These are phyloP conservation scores for Calonectria hongkongensis DNA, from an alignment of 2,329 filamentous ascomycete genomes.

Conservation along the genomic window DNA sequence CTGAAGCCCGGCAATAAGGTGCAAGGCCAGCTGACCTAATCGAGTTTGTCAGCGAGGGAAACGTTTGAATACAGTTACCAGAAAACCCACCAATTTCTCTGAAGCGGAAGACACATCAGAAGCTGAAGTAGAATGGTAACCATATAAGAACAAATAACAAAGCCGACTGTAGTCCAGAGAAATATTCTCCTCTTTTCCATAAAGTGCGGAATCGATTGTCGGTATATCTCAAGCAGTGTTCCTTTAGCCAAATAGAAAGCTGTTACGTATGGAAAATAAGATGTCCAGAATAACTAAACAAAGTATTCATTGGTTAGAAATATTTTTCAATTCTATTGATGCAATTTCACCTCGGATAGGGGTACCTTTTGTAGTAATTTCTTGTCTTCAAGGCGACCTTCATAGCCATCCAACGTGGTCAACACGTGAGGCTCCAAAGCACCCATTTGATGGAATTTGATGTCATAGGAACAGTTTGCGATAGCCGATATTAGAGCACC, in stretches of 20 bases:
- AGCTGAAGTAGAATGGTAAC: background rate
- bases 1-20: background rate
- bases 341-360: background rate
- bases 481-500: background rate
- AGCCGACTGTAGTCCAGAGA: background rate
- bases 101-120: background rate
- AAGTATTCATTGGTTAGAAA: background rate
- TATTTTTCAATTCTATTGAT: background rate
- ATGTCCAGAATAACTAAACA: background rate
- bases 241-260: slow-evolving; percentile 8
- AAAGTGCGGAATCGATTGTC: slow-evolving; percentile 1
- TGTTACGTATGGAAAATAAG: background rate
- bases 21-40: background rate
- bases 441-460: slow-evolving; percentile 1
- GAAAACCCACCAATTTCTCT: background rate
- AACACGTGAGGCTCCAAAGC: background rate
- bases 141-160: background rate
- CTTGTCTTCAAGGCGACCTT: background rate
- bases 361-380: background rate
- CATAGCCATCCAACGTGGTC: background rate
- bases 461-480: background rate
- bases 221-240: slow-evolving; percentile 4
- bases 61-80: background rate
- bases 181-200: slow-evolving; percentile 14
- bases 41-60: background rate